Conservation (phyloP, 2,329 filamentous ascomycete species). For the Helicocarpus griseus region DNA sequence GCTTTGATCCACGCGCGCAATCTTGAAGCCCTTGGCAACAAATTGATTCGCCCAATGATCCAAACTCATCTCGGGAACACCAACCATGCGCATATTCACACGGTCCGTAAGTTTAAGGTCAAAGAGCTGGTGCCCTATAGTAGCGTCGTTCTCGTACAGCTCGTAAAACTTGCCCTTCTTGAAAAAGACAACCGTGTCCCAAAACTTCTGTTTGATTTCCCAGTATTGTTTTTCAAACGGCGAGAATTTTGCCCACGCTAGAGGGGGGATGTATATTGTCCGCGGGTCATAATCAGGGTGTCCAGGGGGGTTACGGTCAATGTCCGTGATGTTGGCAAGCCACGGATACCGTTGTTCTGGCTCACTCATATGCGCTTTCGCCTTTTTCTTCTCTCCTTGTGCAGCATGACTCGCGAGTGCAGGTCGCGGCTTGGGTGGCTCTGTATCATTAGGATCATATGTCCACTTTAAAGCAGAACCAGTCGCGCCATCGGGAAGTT, state of each 20-base stretch:
- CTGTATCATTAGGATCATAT: conserved; percentile 53
- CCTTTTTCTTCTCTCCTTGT: conserved; percentile 31
- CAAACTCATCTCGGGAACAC: conserved; percentile 90
- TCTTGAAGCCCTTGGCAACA: conserved; percentile 95
- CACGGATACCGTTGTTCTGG: conserved; percentile 82
- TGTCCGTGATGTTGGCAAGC: conserved; percentile 78
- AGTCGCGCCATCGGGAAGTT: conserved; percentile 43
- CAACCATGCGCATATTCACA: conserved; percentile 99
- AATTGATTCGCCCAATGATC: conserved; percentile 98
- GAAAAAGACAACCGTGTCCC: conserved; percentile 97
- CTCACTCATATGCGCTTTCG: conserved; percentile 69
- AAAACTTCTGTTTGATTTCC: conserved; percentile 97
- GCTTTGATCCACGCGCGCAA: conserved; percentile 91
- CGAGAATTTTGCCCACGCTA: conserved; percentile 73
- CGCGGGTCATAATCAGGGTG: conserved; percentile 86
- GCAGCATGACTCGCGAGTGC: conserved; percentile 17
- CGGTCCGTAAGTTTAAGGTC: conserved; percentile 95
- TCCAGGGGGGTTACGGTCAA: conserved; percentile 65
- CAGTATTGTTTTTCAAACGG: conserved; percentile 98
- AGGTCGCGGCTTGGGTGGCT: conserved; percentile 41
- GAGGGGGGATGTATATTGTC: conserved; percentile 79
- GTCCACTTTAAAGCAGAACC: conserved; percentile 80
- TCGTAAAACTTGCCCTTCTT: conserved; percentile 99
- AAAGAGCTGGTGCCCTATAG: conserved; percentile 90
- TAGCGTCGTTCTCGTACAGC: conserved; percentile 94